Percentiles rank a stretch among this genome's conserved stretches.
Conservation (phyloP, 768 basidiomycete genomes). For the Roridomyces roridus region DNA sequence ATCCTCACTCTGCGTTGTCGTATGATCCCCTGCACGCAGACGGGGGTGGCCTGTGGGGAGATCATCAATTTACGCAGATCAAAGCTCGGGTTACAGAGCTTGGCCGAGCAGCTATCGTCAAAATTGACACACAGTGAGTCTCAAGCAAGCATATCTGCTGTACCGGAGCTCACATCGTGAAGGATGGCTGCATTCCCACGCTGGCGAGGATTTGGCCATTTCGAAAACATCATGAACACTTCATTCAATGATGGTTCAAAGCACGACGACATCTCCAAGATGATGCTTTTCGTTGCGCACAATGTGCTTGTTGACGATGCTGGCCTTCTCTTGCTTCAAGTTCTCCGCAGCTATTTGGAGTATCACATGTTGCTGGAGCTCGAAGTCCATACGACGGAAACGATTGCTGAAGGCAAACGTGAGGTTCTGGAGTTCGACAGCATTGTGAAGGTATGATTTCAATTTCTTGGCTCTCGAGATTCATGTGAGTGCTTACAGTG, state of each 20-base stretch:
- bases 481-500: neutral
- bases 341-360: conserved; percentile 36
- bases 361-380: conserved; percentile 36
- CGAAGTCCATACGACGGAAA: conserved; percentile 37
- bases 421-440: conserved; percentile 25
- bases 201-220: conserved; percentile 42
- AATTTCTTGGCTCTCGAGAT: neutral
- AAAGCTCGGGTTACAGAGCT: conserved; percentile 28
- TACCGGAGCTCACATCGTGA: conserved; percentile 21
- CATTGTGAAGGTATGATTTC: conserved; percentile 24
- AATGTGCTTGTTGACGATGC: conserved; percentile 23
- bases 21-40: conserved; percentile 47
- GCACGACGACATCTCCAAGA: conserved; percentile 40
- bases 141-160: neutral
- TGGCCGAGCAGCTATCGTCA: conserved; percentile 4
- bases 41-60: conserved; percentile 1
- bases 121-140: conserved; percentile 32
- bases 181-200: conserved; percentile 36
- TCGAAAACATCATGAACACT: conserved; percentile 27
- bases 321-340: conserved; percentile 34
- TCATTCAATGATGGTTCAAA: conserved; percentile 43
- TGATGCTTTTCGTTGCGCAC: conserved; percentile 33
- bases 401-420: conserved; percentile 25
- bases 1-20: conserved; percentile 38
- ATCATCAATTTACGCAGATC: conserved; percentile 37